Percentiles rank a stretch among this genome's conserved stretches.
Evolutionary conservation across 768 basidiomycete species (phyloP).

Genomic region (Amanita fuliginea): DNA sequence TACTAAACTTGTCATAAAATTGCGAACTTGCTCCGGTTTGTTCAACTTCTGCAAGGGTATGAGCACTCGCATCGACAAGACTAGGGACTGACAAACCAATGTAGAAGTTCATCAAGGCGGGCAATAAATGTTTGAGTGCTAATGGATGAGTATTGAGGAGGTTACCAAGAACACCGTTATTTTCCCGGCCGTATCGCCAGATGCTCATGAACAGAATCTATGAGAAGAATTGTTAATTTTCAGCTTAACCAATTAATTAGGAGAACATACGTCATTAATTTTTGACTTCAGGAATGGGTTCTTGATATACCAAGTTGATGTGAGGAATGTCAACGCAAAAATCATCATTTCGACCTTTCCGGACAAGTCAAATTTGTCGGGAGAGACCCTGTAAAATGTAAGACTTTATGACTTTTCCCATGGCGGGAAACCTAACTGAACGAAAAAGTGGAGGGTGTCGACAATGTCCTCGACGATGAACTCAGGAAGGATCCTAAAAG

Average conservation of each 20-base stretch:
- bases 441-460: conserved; percentile 77
- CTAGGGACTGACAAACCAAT: conserved; percentile 49
- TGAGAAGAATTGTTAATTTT: background rate
- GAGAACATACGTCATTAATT: conserved; percentile 69
- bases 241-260: background rate
- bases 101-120: conserved; percentile 88
- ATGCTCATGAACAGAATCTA: conserved; percentile 71
- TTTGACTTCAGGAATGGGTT: conserved; percentile 97
- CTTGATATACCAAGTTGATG: conserved; percentile 96
- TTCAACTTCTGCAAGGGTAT: conserved; percentile 67
- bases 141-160: conserved; percentile 77
- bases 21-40: conserved; percentile 96
- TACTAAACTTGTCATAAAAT: conserved; percentile 97
- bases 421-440: conserved; percentile 42
- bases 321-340: conserved; percentile 85
- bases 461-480: conserved; percentile 91
- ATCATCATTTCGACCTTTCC: conserved; percentile 82
- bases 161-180: conserved; percentile 66
- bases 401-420: background rate
- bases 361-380: conserved; percentile 71
- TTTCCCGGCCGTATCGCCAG: conserved; percentile 54
- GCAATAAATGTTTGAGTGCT: conserved; percentile 83
- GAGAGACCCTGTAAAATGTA: conserved; percentile 36
- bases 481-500: conserved; percentile 85
- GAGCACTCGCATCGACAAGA: background rate